Conservation (phyloP, 139 green algal species). For the Eudorina sp. region DNA sequence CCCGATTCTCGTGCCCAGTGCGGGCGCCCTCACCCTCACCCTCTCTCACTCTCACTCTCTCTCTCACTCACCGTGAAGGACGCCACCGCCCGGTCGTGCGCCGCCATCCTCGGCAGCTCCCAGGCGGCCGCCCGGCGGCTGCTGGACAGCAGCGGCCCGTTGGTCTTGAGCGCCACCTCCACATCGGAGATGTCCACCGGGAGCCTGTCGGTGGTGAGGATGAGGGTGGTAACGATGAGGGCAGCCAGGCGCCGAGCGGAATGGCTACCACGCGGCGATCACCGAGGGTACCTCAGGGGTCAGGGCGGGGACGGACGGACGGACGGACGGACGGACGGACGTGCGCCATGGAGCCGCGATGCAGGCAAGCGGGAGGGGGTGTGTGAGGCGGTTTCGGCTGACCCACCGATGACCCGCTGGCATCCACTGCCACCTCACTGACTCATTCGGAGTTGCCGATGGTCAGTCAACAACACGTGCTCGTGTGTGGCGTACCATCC, state of each 20-base stretch:
- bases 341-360: neutral
- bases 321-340: neutral
- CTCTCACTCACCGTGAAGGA: constrained; percentile 35
- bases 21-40: too few species aligned
- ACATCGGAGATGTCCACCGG: constrained; percentile 18
- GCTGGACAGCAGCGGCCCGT: constrained; percentile 11
- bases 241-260: neutral
- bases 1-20: neutral
- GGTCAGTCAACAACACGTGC: too few species aligned
- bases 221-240: neutral
- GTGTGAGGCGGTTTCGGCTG: too few species aligned
- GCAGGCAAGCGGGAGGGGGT: neutral
- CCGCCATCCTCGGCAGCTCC: constrained; percentile 57
- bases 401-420: too few species aligned
- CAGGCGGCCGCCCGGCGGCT: constrained; percentile 26
- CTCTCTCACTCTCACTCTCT: too few species aligned
- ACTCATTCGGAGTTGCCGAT: too few species aligned
- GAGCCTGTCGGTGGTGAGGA: constrained; percentile 1
- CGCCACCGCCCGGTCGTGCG: constrained; percentile 54
- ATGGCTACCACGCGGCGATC: too few species aligned
- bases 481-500: too few species aligned
- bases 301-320: too few species aligned
- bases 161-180: constrained; percentile 21
- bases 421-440: too few species aligned
- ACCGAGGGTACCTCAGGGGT: too few species aligned